A percentile compares a stretch with the other conserved stretches of the same genome.
Evolutionary conservation across 2,329 filamentous ascomycete species (phyloP).

Genomic region (Trichophyton rubrum): DNA sequence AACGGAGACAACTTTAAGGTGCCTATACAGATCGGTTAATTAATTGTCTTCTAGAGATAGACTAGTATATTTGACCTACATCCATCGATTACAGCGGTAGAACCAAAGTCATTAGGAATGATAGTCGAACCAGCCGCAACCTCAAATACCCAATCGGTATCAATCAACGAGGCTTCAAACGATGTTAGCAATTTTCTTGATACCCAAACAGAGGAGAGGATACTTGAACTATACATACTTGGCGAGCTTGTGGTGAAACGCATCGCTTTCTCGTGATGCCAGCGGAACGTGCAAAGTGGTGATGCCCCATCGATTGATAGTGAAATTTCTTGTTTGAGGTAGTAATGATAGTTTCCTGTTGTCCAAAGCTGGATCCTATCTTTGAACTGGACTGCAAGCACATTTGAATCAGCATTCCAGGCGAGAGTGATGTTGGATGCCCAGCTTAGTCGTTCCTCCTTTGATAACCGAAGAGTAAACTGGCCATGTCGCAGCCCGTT

Average conservation of each 20-base stretch:
- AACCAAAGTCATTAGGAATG: conserved; percentile 63
- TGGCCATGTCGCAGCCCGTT: conserved; percentile 96
- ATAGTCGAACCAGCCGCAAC: conserved; percentile 56
- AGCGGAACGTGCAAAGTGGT: conserved; percentile 34
- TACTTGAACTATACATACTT: conserved; percentile 36
- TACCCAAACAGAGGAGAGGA: conserved; percentile 11
- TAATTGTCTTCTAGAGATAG: conserved; percentile 8
- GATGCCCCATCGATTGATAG: conserved; percentile 23
- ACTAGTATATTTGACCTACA: conserved; percentile 29
- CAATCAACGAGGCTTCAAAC: conserved; percentile 38
- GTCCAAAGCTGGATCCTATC: conserved; percentile 87
- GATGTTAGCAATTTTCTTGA: background rate
- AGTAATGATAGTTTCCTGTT: conserved; percentile 96
- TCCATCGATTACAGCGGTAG: conserved; percentile 76
- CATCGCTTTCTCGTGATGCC: conserved; percentile 79
- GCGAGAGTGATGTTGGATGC: conserved; percentile 52
- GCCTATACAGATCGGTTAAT: conserved; percentile 29
- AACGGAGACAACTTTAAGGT: conserved; percentile 75
- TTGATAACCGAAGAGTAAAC: conserved; percentile 62
- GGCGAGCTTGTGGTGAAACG: conserved; percentile 47
- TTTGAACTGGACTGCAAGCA: conserved; percentile 65
- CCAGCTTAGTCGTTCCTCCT: conserved; percentile 44
- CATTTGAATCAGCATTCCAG: conserved; percentile 89
- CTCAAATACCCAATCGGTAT: conserved; percentile 56
- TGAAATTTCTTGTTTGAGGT: conserved; percentile 78